phyloP scores from a whole-genome alignment of 2,329 filamentous ascomycete species.

The Alternaria hordeiaustralica region DNA sequence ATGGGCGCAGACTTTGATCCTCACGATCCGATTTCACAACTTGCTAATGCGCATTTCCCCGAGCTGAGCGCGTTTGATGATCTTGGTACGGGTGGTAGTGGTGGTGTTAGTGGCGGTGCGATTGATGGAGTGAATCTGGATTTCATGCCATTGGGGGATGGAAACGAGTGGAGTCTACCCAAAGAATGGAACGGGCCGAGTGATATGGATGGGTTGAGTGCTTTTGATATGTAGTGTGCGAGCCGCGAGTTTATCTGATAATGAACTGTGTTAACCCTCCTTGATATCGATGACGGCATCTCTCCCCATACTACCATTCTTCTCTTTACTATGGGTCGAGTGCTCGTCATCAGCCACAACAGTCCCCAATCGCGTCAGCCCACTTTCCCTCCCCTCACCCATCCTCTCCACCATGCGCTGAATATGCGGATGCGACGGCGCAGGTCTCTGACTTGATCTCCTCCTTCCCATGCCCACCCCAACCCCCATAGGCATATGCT shows the following conservation, averaged over 20 bases:
- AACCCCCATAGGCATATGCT: neutral
- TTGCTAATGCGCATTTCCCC: constrained; percentile 44
- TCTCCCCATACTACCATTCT: constrained; percentile 15
- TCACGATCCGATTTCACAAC: constrained; percentile 27
- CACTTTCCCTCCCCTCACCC: constrained; percentile 36
- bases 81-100: neutral
- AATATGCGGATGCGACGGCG: constrained; percentile 37
- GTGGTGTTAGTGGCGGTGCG: neutral
- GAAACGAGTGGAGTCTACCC: constrained; percentile 19
- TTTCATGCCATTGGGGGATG: constrained; percentile 37
- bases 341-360: constrained; percentile 13
- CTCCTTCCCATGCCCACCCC: constrained; percentile 2
- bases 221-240: constrained; percentile 12
- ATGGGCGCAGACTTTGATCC: constrained; percentile 37
- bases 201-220: constrained; percentile 39
- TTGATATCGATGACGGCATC: constrained; percentile 32
- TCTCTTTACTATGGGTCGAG: neutral
- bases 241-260: neutral
- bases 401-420: constrained; percentile 38
- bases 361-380: constrained; percentile 30
- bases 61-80: constrained; percentile 31
- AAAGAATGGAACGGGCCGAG: constrained; percentile 23
- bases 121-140: constrained; percentile 35
- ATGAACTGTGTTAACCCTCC: constrained; percentile 1
- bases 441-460: constrained; percentile 16